Conservation (phyloP, 495 filamentous ascomycete genomes). For the Neurospora sp. region DNA sequence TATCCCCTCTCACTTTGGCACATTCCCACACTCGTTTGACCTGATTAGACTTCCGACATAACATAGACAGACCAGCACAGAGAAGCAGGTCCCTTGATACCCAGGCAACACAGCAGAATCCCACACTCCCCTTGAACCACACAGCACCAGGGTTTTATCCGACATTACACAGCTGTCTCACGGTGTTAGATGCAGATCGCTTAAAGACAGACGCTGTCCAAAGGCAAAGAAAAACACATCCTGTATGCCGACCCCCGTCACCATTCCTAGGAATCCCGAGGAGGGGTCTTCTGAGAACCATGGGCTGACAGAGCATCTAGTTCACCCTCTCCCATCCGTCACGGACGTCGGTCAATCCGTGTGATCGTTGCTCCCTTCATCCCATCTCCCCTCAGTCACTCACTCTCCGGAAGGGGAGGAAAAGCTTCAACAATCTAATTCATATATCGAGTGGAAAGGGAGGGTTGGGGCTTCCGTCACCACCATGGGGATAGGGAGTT, state of each 20-base stretch:
- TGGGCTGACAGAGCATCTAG: not conserved
- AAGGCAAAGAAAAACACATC: not conserved
- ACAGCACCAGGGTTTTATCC: not conserved
- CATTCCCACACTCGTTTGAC: not conserved
- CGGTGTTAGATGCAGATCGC: not conserved
- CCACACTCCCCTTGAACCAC: not conserved
- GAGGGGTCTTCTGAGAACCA: not conserved
- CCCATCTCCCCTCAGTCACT: not conserved
- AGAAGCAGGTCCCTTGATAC: not conserved
- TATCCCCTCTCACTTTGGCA: not conserved
- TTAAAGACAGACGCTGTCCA: not conserved
- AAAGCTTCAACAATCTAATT: not conserved
- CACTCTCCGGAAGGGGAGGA: not conserved
- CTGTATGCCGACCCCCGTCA: not conserved
- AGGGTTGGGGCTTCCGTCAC: not conserved
- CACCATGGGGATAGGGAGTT: slow-evolving; percentile 50
- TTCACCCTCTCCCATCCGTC: not conserved
- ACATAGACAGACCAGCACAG: not conserved
- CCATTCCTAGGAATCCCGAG: not conserved
- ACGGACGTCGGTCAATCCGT: not conserved
- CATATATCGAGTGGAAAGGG: not conserved
- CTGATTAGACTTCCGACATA: not conserved
- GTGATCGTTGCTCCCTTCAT: not conserved
- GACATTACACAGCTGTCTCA: not conserved
- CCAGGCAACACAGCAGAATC: not conserved